Evolutionary conservation across 2,329 filamentous ascomycete species (phyloP).

Genomic region (Fusarium succisae): DNA sequence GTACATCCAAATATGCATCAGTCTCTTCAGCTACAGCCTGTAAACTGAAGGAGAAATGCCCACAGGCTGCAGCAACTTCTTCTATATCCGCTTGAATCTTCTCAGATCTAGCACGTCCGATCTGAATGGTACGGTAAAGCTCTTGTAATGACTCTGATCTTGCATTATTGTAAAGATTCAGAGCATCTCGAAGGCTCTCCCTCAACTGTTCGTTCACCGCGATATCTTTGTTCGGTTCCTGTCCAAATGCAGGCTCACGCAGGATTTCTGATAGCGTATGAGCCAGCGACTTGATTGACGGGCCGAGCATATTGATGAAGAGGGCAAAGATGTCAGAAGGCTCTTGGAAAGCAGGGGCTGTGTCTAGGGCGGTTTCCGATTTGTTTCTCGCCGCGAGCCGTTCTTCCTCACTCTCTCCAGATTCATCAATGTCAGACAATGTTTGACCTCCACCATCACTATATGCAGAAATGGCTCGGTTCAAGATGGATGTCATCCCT

Average conservation of each 20-base stretch:
- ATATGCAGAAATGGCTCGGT: constrained; percentile 43
- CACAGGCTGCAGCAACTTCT: constrained; percentile 96
- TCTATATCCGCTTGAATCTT: constrained; percentile 92
- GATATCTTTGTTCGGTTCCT: constrained; percentile 73
- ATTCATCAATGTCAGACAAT: constrained; percentile 71
- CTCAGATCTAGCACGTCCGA: constrained; percentile 73
- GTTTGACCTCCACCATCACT: constrained; percentile 56
- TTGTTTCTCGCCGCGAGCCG: constrained; percentile 45
- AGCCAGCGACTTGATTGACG: constrained; percentile 95
- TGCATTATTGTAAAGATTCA: constrained; percentile 80
- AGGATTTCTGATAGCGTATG: constrained; percentile 90
- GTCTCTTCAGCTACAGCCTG: constrained; percentile 92
- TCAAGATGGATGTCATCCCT: constrained; percentile 39
- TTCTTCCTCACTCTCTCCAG: constrained; percentile 65
- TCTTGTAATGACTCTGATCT: constrained; percentile 79
- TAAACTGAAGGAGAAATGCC: constrained; percentile 93
- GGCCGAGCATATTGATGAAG: constrained; percentile 88
- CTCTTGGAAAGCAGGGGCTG: constrained; percentile 58
- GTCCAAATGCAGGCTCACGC: constrained; percentile 83
- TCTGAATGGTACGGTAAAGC: constrained; percentile 82
- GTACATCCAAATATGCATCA: constrained; percentile 79
- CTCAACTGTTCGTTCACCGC: constrained; percentile 82
- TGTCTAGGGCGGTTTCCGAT: constrained; percentile 45
- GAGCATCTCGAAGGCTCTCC: constrained; percentile 81
- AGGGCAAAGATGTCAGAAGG: constrained; percentile 89